Conservation (phyloP, 768 basidiomycete species). For the Psilocybe azurescens region DNA sequence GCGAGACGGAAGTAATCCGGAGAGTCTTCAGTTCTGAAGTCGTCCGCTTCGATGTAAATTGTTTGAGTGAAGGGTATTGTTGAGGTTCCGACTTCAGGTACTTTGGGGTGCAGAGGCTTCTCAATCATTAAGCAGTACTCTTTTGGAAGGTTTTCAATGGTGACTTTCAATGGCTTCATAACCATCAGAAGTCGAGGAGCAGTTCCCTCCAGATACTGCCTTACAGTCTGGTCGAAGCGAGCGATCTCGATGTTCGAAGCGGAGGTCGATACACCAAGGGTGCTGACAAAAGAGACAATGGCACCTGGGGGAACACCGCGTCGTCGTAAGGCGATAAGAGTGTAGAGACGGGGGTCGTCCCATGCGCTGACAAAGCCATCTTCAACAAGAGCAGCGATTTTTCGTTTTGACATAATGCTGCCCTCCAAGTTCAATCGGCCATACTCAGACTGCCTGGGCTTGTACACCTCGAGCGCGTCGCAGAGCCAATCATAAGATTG, state of each 20-base stretch:
- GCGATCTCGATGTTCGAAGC: conserved; percentile 82
- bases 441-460: conserved; percentile 96
- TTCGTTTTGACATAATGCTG: conserved; percentile 96
- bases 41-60: conserved; percentile 91
- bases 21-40: conserved; percentile 91
- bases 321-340: conserved; percentile 92
- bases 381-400: conserved; percentile 87
- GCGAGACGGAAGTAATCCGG: conserved; percentile 97
- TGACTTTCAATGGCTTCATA: conserved; percentile 86
- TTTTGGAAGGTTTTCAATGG: conserved; percentile 88
- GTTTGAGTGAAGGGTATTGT: conserved; percentile 86
- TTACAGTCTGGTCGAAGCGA: conserved; percentile 89
- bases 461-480: conserved; percentile 96
- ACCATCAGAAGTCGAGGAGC: conserved; percentile 94
- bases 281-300: conserved; percentile 90
- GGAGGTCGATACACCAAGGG: conserved; percentile 91
- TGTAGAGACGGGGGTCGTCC: conserved; percentile 98
- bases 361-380: conserved; percentile 87
- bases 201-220: conserved; percentile 87
- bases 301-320: conserved; percentile 98
- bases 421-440: conserved; percentile 93
- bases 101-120: conserved; percentile 94
- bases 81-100: conserved; percentile 83
- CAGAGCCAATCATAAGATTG: conserved; percentile 99
- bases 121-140: conserved; percentile 84